A percentile compares a stretch with the other conserved stretches of the same genome.
Evolutionary conservation across 1,139 yeast genomes (phyloP).

Genomic region (Magnusiomyces fungicola): DNA sequence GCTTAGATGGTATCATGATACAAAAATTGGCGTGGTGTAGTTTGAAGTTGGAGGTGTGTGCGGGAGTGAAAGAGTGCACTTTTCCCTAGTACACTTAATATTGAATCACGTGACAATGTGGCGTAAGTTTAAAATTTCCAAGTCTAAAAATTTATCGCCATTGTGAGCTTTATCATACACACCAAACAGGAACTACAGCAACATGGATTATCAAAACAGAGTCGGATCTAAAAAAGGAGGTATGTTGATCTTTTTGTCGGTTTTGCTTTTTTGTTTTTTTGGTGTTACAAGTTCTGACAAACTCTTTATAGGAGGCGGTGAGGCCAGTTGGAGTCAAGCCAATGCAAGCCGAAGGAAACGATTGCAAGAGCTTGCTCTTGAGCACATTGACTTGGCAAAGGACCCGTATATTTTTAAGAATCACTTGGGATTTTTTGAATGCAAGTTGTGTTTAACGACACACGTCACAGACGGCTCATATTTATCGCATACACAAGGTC

Average conservation of each 20-base stretch:
- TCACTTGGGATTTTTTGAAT: constrained; percentile 68
- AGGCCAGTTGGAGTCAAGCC: constrained; percentile 61
- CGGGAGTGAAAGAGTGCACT: too few species aligned
- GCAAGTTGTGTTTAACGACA: constrained; percentile 66
- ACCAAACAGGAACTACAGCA: too few species aligned
- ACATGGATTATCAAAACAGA: constrained; percentile 52
- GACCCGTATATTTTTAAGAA: constrained; percentile 72
- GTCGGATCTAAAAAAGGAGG: constrained; percentile 52
- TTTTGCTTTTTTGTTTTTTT: constrained; percentile 22
- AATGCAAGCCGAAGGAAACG: constrained; percentile 61
- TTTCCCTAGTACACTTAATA: too few species aligned
- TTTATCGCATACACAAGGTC: constrained; percentile 71
- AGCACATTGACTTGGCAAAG: constrained; percentile 56
- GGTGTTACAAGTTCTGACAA: not conserved
- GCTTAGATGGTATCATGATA: too few species aligned
- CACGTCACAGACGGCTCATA: constrained; percentile 73
- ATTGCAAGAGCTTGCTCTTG: constrained; percentile 54
- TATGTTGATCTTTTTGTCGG: constrained; percentile 36
- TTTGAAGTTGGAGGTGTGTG: too few species aligned
- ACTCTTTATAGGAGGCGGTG: constrained; percentile 47
- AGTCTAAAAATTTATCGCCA: too few species aligned
- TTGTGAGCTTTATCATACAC: too few species aligned
- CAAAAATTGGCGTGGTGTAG: too few species aligned
- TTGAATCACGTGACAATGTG: too few species aligned
- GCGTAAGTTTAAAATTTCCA: too few species aligned